These are phyloP conservation scores for Colletotrichum orbiculare DNA, from an alignment of 2,329 filamentous ascomycete species.

Conservation along the genomic window DNA sequence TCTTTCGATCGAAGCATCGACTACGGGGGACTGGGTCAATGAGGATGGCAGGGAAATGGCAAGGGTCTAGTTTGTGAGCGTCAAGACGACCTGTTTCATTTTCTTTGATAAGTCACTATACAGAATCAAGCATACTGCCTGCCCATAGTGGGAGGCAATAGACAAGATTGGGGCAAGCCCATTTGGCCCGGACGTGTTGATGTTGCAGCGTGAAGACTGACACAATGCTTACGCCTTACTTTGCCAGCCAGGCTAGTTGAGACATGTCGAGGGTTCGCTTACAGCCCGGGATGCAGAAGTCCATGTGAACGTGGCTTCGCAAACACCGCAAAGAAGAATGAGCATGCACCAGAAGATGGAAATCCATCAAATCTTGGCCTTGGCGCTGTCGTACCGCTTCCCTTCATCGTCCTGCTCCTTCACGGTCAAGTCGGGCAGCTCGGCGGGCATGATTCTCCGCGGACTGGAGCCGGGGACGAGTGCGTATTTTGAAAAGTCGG, in stretches of 20 bases:
- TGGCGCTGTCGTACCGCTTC: conserved; percentile 72
- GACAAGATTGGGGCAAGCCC: conserved; percentile 18
- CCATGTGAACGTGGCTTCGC: too few relatives aligned
- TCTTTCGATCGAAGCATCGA: conserved; percentile 4
- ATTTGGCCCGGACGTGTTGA: not conserved
- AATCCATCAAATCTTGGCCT: conserved; percentile 47
- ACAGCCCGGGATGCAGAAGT: too few relatives aligned
- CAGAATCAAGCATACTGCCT: conserved; percentile 27
- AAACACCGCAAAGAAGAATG: too few relatives aligned
- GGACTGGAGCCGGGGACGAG: conserved; percentile 73
- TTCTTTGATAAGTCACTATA: conserved; percentile 33
- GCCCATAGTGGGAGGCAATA: conserved; percentile 28
- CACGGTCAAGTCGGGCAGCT: conserved; percentile 77
- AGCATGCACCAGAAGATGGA: too few relatives aligned
- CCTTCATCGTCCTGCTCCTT: conserved; percentile 86
- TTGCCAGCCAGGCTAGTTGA: too few relatives aligned
- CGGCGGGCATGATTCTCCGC: conserved; percentile 80
- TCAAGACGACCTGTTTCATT: conserved; percentile 19
- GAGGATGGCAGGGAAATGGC: not conserved
- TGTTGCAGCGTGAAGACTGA: too few relatives aligned
- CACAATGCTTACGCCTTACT: too few relatives aligned
- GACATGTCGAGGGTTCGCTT: too few relatives aligned
- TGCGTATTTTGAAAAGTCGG: conserved; percentile 79
- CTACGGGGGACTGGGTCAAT: not conserved
- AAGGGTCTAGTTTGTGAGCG: conserved; percentile 31